Percentiles rank a stretch among this genome's conserved stretches.
phyloP scores from a whole-genome alignment of 2,329 filamentous ascomycete genomes.

The Zasmidium citrigriseum region DNA sequence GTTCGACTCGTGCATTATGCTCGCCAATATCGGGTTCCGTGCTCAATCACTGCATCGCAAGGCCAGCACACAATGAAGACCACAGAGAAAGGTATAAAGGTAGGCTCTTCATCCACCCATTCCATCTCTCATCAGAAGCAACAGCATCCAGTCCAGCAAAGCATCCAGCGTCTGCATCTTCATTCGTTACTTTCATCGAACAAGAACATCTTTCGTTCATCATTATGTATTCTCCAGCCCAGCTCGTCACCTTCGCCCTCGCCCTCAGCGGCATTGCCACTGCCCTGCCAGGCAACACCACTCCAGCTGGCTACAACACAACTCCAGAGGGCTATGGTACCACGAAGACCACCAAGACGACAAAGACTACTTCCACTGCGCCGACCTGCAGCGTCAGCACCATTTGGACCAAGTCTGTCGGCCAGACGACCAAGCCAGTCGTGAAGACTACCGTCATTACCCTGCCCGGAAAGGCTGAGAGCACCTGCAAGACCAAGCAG shows the following conservation, averaged over 20 bases:
- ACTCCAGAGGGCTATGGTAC: slow-evolving; percentile 1
- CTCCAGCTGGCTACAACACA: slow-evolving; percentile 11
- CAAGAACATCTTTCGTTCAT: slow-evolving; percentile 11
- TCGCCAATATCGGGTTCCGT: too few relatives aligned
- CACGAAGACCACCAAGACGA: slow-evolving; percentile 3
- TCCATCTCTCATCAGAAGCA: not conserved
- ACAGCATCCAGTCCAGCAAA: not conserved
- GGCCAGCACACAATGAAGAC: not conserved
- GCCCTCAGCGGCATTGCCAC: slow-evolving; percentile 20
- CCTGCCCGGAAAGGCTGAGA: not conserved
- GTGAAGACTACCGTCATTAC: slow-evolving; percentile 6
- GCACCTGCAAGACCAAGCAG: not conserved
- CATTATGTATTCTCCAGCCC: slow-evolving; percentile 22
- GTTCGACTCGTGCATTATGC: not conserved
- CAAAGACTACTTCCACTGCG: not conserved
- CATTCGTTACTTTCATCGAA: slow-evolving; percentile 11
- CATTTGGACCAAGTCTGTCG: slow-evolving; percentile 11
- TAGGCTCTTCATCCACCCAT: not conserved
- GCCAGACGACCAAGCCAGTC: slow-evolving; percentile 11
- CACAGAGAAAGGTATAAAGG: slow-evolving; percentile 1
- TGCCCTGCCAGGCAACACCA: slow-evolving; percentile 15
- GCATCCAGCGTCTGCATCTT: slow-evolving; percentile 1
- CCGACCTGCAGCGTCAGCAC: slow-evolving; percentile 14
- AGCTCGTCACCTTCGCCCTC: slow-evolving; percentile 18
- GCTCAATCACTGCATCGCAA: not conserved